Evolutionary conservation across 495 filamentous ascomycete genomes (phyloP), one percentile per base, ranked within the genome.

Genomic region (Talaromyces stipitatus): DNA sequence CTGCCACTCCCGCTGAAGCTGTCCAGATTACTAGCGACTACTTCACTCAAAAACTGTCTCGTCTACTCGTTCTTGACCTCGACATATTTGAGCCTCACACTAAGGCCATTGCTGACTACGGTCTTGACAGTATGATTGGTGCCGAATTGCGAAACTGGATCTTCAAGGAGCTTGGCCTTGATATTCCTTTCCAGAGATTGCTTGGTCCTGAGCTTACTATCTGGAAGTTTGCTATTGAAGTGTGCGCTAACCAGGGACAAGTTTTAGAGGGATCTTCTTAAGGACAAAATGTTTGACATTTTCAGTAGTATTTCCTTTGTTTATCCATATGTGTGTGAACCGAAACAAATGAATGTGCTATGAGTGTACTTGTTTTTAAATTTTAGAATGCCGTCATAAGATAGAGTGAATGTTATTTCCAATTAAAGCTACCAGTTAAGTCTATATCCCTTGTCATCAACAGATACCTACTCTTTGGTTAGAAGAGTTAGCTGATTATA

Each of bases 81-180:
- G 60, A 65, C 9, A n/a, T 58, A 10, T 50, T 67, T 29, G 63
- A 64, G 12, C 26, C 45, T 14, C 14, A 56, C 24, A 32, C n/a
- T 18, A 56, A 50, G 24, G 18, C 69, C 0, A 58, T 79, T 26
- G 69, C 66, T 3, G 51, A 46, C 11, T 78, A 73, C 50, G 76
- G 76, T 18, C 30, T 79, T 14, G 76, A 81, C 57, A 73, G 67
- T 59, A 73, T 80, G 77, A 68, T 77, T 47, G 72, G 66, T 18
- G 69, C 71, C 1, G 78, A 80, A 64, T 55, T 80, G 48, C 56
- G 76, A 18, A 76, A 64, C 14, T 79, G 76, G 78, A 55, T 75
- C 22, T 76, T 74, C 62, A 72, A 75, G 66, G 67, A 73, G 57
- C 69, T 66, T 36, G 57, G 61, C 8, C 28, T 77, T 16, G 70